phyloP scores from a whole-genome alignment of 345 rosid species.

The Trapa bicornis region DNA sequence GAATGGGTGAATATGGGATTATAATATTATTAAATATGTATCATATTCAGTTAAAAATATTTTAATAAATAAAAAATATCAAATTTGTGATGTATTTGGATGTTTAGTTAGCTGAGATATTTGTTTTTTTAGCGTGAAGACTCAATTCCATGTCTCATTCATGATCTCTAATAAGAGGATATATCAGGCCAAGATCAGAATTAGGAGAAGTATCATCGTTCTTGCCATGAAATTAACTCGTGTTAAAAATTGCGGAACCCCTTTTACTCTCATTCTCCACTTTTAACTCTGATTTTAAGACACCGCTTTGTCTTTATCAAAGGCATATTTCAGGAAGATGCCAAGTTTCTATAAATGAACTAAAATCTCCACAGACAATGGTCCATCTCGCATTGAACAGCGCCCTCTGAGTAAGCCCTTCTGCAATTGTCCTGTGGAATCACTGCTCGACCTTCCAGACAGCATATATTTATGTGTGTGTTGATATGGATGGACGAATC shows the following conservation, averaged over 20 bases:
- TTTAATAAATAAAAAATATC: too few species aligned
- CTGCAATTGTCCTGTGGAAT: neutral
- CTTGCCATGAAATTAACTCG: too few species aligned
- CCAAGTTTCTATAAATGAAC: constrained; percentile 1
- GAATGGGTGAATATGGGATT: too few species aligned
- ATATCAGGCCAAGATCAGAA: too few species aligned
- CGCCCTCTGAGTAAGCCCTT: neutral
- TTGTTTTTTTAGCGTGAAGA: neutral
- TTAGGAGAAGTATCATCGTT: too few species aligned
- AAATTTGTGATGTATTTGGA: too few species aligned
- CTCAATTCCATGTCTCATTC: neutral
- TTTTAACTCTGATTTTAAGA: too few species aligned
- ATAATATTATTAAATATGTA: too few species aligned
- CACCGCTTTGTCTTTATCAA: neutral
- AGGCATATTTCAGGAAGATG: neutral
- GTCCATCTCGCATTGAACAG: constrained; percentile 6
- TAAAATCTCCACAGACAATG: neutral
- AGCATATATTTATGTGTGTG: neutral
- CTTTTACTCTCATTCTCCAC: too few species aligned
- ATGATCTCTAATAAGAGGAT: neutral
- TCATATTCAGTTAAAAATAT: too few species aligned
- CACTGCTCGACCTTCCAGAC: neutral
- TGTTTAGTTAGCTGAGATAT: too few species aligned
- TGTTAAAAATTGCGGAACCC: too few species aligned
- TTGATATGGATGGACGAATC: neutral